A percentile compares a stretch with the other conserved stretches of the same genome.
These are phyloP conservation scores for Ustilago nuda DNA, from an alignment of 1,284 basidiomycete genomes.

Conservation along the genomic window DNA sequence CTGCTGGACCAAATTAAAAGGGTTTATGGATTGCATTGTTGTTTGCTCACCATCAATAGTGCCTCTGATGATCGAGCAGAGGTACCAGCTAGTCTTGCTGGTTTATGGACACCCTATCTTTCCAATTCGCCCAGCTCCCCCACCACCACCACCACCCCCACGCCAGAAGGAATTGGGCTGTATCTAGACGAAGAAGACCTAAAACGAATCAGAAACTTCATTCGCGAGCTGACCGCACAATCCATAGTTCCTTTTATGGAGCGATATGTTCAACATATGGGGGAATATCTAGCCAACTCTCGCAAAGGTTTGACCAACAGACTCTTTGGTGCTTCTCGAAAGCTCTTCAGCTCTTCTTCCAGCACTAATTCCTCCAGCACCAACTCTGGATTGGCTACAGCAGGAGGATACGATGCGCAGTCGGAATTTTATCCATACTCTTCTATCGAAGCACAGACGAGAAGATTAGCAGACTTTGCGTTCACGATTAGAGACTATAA, in stretches of 20 bases:
- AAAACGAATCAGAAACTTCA: conserved; percentile 81
- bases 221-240: conserved; percentile 89
- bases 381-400: conserved; percentile 52
- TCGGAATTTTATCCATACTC: conserved; percentile 70
- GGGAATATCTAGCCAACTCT: conserved; percentile 86
- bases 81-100: conserved; percentile 23
- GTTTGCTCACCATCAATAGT: conserved; percentile 64
- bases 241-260: conserved; percentile 97
- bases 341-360: conserved; percentile 70
- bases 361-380: conserved; percentile 32
- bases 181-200: conserved; percentile 80
- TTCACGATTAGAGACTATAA: conserved; percentile 91
- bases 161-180: conserved; percentile 4
- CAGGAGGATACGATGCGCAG: conserved; percentile 42
- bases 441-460: conserved; percentile 71
- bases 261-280: conserved; percentile 90
- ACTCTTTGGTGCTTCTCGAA: conserved; percentile 73
- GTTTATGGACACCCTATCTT: conserved; percentile 26
- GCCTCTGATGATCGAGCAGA: conserved; percentile 35
- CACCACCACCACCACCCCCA: not conserved
- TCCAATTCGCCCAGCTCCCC: conserved; percentile 19
- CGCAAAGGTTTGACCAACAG: conserved; percentile 88
- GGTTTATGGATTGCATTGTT: conserved; percentile 67
- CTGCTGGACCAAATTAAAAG: conserved; percentile 62
- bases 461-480: conserved; percentile 91